Evolutionary conservation across 1,284 basidiomycete genomes (phyloP).

Genomic region (Microbotryum scabiosae): DNA sequence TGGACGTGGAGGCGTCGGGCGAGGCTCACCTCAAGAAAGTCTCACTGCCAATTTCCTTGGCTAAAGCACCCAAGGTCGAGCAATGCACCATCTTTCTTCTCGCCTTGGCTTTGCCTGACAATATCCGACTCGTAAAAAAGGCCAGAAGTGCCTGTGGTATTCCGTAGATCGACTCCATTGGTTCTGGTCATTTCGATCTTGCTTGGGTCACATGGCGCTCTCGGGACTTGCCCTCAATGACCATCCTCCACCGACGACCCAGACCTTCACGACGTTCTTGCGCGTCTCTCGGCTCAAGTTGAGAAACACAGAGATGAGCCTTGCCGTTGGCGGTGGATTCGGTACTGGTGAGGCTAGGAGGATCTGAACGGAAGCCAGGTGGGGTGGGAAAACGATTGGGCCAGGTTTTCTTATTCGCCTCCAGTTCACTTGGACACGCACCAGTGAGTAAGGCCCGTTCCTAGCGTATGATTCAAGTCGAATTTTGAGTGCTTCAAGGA

Average conservation of each 20-base stretch:
- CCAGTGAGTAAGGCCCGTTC: no score
- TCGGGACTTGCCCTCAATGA: conserved; percentile 13
- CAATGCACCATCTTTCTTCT: conserved; percentile 13
- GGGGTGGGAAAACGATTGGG: no score
- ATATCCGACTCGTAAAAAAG: conserved; percentile 16
- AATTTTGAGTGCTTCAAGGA: no score
- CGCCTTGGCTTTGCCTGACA: conserved; percentile 7
- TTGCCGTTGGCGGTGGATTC: conserved; percentile 3
- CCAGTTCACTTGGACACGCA: no score
- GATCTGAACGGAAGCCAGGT: conserved; percentile 7
- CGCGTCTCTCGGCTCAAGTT: not conserved
- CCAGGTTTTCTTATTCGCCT: no score
- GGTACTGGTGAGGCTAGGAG: conserved; percentile 17
- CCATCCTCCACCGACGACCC: conserved; percentile 25
- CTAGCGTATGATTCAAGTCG: no score
- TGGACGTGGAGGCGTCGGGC: no score
- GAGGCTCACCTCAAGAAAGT: conserved; percentile 6
- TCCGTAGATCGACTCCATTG: not conserved
- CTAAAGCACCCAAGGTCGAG: not conserved
- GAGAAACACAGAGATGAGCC: conserved; percentile 14
- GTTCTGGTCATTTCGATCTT: not conserved
- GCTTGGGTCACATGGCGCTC: not conserved
- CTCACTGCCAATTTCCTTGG: conserved; percentile 7
- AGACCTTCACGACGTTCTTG: conserved; percentile 18
- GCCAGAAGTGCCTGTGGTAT: conserved; percentile 13